A percentile compares a stretch with the other conserved stretches of the same genome.
phyloP scores from a whole-genome alignment of 2,329 filamentous ascomycete genomes.

The Cordyceps cateniannulata region DNA sequence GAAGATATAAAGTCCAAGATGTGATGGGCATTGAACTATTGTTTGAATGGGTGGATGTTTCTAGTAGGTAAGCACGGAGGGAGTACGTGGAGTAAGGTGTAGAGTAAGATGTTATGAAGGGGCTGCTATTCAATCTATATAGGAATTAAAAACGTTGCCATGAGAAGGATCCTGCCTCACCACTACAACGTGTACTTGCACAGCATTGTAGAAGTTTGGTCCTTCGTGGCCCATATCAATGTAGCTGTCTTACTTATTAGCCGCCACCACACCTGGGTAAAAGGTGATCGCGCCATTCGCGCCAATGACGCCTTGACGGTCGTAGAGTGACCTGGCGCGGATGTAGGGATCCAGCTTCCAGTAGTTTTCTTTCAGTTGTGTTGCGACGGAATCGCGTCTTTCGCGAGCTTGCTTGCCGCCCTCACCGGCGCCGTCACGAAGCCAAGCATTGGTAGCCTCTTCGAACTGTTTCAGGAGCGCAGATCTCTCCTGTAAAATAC shows the following conservation, averaged over 20 bases:
- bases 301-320: slow-evolving; percentile 68
- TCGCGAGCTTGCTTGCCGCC: slow-evolving; percentile 43
- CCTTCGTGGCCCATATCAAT: neutral
- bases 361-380: slow-evolving; percentile 65
- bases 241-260: neutral
- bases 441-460: slow-evolving; percentile 68
- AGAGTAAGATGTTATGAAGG: neutral
- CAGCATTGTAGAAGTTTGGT: neutral
- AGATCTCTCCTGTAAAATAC: slow-evolving; percentile 56
- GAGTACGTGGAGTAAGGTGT: neutral
- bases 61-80: neutral
- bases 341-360: slow-evolving; percentile 88
- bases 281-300: slow-evolving; percentile 63
- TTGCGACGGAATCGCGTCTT: slow-evolving; percentile 56
- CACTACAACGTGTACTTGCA: neutral
- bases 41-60: neutral
- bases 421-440: slow-evolving; percentile 38
- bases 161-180: neutral
- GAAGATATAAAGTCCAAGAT: slow-evolving; percentile 90
- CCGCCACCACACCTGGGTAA: slow-evolving; percentile 40
- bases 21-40: slow-evolving; percentile 35
- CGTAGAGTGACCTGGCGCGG: slow-evolving; percentile 75
- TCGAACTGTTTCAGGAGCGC: slow-evolving; percentile 69
- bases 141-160: neutral
- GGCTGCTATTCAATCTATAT: neutral